Base-by-base conservation (phyloP, 2,329 filamentous ascomycete genomes). In the Cryphonectria nitschkei region DNA sequence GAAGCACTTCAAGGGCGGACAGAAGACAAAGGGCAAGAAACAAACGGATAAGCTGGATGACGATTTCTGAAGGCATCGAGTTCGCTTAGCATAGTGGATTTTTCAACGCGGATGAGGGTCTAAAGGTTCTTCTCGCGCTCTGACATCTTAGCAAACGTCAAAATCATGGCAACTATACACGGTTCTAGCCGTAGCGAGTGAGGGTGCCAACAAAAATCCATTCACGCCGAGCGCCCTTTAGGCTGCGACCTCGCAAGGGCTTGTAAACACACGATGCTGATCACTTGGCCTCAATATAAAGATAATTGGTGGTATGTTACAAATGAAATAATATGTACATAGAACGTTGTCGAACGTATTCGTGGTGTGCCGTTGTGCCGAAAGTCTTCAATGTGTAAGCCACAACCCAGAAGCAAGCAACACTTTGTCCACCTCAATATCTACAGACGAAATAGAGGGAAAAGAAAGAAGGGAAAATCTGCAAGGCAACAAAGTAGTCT, bases 1-100 rank as follows among this genome's bases (percentile, higher is more conserved):
- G 89, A 98, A 98, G 84, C 96, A 99, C 82, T 96, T 94, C 81
- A 97, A 97, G 83, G 91, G 88, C n/a, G 89, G 90, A 56, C 87
- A 88, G 73, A 90, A 86, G 61, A 80, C 79, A 72, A 91, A 88
- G 78, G 84, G 84, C 72, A 88, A 86, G 78, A 85, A 83, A 76
- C 79, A 79, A 61, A 80, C 78, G 63, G 82, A 80, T 74, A 83
- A 84, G 76, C 79, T 80, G 66, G 80, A 81, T 69, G 78, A 80
- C 52, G 78, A 81, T 73, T 64, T 65, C 39, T 69, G 34, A 65
- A 65, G 52, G 34, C 29, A 61, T 37, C 3, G 1, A 39, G 19
- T 16, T 39, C 16, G 32, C 32, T 19, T 34, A 61, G 58, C 22
- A 52, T n/a, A n/a, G n/a, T 2, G 7, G 8, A 22, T n/a, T n/a